Percentiles rank a stretch among this genome's conserved stretches.
These are phyloP conservation scores for Malus sieversii DNA, from an alignment of 306 rosid species.

Conservation along the genomic window DNA sequence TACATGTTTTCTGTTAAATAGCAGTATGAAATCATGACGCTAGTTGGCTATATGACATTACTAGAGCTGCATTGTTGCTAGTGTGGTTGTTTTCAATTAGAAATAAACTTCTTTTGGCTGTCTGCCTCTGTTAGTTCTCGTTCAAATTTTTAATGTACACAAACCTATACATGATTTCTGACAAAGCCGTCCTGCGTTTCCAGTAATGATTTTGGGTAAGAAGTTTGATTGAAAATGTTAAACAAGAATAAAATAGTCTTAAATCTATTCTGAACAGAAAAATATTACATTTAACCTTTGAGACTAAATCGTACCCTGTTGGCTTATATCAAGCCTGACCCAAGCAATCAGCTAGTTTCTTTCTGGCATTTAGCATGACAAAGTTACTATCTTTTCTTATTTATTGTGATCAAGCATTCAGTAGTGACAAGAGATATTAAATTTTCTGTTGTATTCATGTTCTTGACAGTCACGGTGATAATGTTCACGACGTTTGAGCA, in stretches of 20 bases:
- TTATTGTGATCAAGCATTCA: neutral
- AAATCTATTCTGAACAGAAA: neutral
- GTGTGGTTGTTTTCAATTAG: neutral
- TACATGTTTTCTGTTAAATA: neutral
- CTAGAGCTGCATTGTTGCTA: neutral
- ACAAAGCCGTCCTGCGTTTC: neutral
- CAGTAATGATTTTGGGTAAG: neutral
- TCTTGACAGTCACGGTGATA: constrained; percentile 47
- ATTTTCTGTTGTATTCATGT: neutral
- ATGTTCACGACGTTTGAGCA: constrained; percentile 77
- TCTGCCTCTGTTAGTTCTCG: no score
- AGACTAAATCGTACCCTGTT: neutral
- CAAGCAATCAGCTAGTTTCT: neutral
- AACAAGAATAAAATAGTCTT: neutral
- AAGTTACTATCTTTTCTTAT: neutral
- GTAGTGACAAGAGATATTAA: neutral
- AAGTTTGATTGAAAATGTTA: neutral
- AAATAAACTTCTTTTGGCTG: no score
- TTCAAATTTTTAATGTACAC: no score
- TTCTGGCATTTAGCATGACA: neutral
- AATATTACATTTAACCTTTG: neutral
- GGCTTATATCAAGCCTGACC: neutral
- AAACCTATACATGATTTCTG: no score
- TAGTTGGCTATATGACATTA: neutral
- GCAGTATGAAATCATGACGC: neutral